These are phyloP conservation scores for Calonectria multiphialidica DNA, from an alignment of 2,329 filamentous ascomycete species.

Conservation along the genomic window DNA sequence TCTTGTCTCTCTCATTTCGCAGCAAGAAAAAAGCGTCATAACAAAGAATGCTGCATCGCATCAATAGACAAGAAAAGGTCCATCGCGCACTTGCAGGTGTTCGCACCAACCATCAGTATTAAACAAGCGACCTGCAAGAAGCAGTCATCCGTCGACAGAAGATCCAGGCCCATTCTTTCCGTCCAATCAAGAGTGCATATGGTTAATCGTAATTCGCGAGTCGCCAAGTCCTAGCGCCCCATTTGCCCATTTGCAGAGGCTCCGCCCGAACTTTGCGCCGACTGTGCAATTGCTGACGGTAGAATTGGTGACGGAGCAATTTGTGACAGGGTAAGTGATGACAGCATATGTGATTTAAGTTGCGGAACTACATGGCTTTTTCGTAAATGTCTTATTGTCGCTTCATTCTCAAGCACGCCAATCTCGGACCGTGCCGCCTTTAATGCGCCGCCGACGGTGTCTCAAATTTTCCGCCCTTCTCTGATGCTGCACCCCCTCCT, in stretches of 20 bases:
- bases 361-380: neutral
- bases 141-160: neutral
- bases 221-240: neutral
- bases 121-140: too few species aligned
- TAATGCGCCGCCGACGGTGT: too few species aligned
- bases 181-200: neutral
- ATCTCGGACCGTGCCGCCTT: neutral
- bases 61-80: too few species aligned
- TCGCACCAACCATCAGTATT: too few species aligned
- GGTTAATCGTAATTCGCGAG: neutral
- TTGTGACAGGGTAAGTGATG: too few species aligned
- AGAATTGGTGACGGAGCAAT: neutral
- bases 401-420: neutral
- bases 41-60: too few species aligned
- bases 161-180: neutral
- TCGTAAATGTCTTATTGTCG: neutral
- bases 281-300: neutral
- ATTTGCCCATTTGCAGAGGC: neutral
- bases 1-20: too few species aligned
- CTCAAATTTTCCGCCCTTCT: too few species aligned
- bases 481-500: too few species aligned
- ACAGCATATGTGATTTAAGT: neutral
- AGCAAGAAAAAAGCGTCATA: too few species aligned
- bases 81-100: too few species aligned
- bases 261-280: neutral